Evolutionary conservation across 2,329 filamentous ascomycete species (phyloP).

Genomic region (Bipolaris victoriae): DNA sequence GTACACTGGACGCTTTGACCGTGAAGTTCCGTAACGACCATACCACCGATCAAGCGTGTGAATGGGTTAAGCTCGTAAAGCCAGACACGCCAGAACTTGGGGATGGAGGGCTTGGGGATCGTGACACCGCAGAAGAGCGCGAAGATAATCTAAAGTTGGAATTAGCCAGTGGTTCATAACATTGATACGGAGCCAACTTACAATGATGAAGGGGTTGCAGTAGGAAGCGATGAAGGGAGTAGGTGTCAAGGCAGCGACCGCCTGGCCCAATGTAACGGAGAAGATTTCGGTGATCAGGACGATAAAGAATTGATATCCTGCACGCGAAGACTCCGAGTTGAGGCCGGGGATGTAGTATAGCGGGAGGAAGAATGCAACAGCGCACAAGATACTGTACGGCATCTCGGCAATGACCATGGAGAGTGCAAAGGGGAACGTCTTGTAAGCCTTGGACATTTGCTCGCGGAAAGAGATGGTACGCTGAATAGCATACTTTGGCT

Average conservation of each 20-base stretch:
- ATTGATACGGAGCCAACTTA: slow-evolving; percentile 4
- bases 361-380: slow-evolving; percentile 79
- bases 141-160: slow-evolving; percentile 73
- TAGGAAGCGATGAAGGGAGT: slow-evolving; percentile 79
- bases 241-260: slow-evolving; percentile 77
- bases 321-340: slow-evolving; percentile 65
- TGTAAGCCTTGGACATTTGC: slow-evolving; percentile 85
- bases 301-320: slow-evolving; percentile 88
- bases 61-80: slow-evolving; percentile 84
- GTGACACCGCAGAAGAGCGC: slow-evolving; percentile 87
- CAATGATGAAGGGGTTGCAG: slow-evolving; percentile 66
- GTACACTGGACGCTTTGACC: slow-evolving; percentile 67
- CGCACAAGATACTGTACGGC: slow-evolving; percentile 81
- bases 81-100: slow-evolving; percentile 78
- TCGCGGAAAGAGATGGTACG: slow-evolving; percentile 87
- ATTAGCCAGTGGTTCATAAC: background rate
- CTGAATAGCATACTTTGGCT: slow-evolving; percentile 81
- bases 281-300: slow-evolving; percentile 84
- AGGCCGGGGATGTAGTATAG: slow-evolving; percentile 86
- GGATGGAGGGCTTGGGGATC: slow-evolving; percentile 78
- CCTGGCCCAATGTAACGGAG: slow-evolving; percentile 76
- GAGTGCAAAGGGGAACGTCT: slow-evolving; percentile 75
- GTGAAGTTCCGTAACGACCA: slow-evolving; percentile 79
- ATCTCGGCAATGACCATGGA: slow-evolving; percentile 83
- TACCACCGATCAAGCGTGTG: slow-evolving; percentile 79